Evolutionary conservation across 768 basidiomycete species (phyloP), one percentile per base, ranked within the genome.

Genomic region (Brasilioporus rufonigricans): DNA sequence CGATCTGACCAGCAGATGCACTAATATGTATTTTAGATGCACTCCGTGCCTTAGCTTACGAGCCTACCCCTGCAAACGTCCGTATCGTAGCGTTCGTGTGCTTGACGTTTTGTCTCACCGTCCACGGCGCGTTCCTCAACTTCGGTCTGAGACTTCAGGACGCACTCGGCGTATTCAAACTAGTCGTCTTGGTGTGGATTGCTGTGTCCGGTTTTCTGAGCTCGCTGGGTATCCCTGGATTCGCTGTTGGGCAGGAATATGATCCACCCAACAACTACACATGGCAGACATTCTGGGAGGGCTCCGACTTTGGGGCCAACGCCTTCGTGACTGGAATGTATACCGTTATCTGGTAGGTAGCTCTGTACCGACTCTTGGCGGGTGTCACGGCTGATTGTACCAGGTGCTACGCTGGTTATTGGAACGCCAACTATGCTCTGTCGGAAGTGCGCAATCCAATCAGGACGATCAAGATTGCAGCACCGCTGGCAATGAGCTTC

Each of bases 351-450:
- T 90, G 88, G 87, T 86, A 49, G 73, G n/a, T 1, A 9, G 27
- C 14, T 6, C 1, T 26, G 3, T 29, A 5, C 9, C 9, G 5
- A 5, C 32, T 8, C 18, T 48, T 16, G 5, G 1, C 2, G 8
- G 13, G 50, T 6, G 38, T 29, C 33, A 8, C 23, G 4, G 10
- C 44, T 49, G 7, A 60, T 27, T 48, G 14, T 16, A 32, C 12
- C 39, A 88, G 87, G 87, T 84, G 85, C 0, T 87, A 83, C 63
- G 76, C 80, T 44, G 89, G 89, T 0, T 91, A 89, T 64, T 80
- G 82, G 3, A 87, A 86, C 53, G 87, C 86, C 10, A 89, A 90
- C 62, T 89, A 87, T 58, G 85, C 83, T 0, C 73, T 91, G 5
- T 86, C 85, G 4, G 88, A 91, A 62, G 75, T 88, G 7, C 77